Conservation (phyloP, 768 basidiomycete genomes). For the Suillus luteus region DNA sequence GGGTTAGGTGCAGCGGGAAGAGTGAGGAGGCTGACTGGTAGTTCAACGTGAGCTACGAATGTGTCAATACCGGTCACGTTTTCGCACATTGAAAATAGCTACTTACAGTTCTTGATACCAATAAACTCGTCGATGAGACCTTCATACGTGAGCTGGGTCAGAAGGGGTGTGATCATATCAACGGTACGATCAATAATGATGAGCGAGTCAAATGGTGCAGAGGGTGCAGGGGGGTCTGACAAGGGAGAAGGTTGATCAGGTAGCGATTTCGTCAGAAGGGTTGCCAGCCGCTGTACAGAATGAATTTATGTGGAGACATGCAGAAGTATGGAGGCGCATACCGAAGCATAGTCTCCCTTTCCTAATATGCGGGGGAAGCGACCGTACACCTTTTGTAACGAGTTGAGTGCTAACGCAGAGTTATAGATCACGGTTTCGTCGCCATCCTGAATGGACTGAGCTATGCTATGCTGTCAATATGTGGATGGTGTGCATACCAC, state of each 20-base stretch:
- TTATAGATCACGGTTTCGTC: constrained; percentile 91
- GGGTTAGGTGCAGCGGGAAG: constrained; percentile 52
- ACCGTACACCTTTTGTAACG: constrained; percentile 84
- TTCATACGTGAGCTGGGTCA: constrained; percentile 96
- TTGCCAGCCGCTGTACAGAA: constrained; percentile 65
- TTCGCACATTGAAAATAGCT: constrained; percentile 5
- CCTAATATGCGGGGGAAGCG: constrained; percentile 88
- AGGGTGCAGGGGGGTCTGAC: constrained; percentile 45
- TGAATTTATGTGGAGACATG: constrained; percentile 16
- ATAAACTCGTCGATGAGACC: constrained; percentile 93
- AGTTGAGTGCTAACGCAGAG: constrained; percentile 82
- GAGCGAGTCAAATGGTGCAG: constrained; percentile 77
- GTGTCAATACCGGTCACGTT: not conserved
- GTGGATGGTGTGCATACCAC: constrained; percentile 58
- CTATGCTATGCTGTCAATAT: constrained; percentile 1
- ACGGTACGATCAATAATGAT: constrained; percentile 88
- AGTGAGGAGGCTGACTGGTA: constrained; percentile 70
- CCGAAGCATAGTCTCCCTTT: constrained; percentile 88
- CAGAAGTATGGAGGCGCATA: constrained; percentile 33
- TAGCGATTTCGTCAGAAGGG: constrained; percentile 64
- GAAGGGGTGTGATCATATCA: constrained; percentile 93
- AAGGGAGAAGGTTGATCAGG: constrained; percentile 42
- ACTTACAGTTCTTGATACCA: constrained; percentile 85
- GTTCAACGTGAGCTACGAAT: constrained; percentile 68
- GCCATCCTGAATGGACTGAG: constrained; percentile 64